Evolutionary conservation across 2,329 filamentous ascomycete species (phyloP), one percentile per base, ranked within the genome.

Genomic region (Pseudohalonectria lignicola): DNA sequence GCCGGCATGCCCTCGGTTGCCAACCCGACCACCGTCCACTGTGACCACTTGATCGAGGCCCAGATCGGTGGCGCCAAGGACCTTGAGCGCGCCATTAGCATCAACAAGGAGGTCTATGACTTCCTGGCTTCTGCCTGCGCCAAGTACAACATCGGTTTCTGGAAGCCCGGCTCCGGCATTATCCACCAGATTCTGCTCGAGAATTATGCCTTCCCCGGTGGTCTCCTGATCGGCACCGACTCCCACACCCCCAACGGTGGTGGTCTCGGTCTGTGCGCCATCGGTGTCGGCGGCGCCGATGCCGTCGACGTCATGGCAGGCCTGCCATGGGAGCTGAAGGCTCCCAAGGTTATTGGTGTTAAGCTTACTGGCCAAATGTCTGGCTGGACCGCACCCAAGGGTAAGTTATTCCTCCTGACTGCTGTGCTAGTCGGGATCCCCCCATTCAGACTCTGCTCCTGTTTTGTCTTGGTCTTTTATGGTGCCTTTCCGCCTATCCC

Each of bases 111-210:
- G 29, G 92, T 98, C 52, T 98, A 96, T 69, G 84, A 96, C 67
- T 98, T 98, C 76, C 70, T 98, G 59, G 77, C 87, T 45, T 80
- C 81, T 46, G 84, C 90, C 49, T 96, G 90, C 63, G 88, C 88
- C 58, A 98, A 96, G 74, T 98, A 96, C 76, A 90, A 96, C 76
- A 96, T 96, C 63, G 92, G 92, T 72, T 96, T 96, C 82, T 98
- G 92, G 92, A 86, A 78, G 64, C 92, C 92, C 48, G 92, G 92
- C 53, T 95, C 90, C 60, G 92, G 92, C 75, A 98, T 96, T 62
- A 98, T 98, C 54, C 92, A 98, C 71, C 92, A 96, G 74, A 96
- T 96, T 58, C 67, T 96, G 47, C 78, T 96, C 42, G 92, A 98
- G 72, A 96, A 96, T 76, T 96, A 96, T 64, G 88, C 88, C 62